Evolutionary conservation across 129 eudicot genomes (phyloP).

Genomic region (Daucus carota): DH1_v3.0 NC_030381.2:26154001-26154500

Average conservation of each 20-base stretch:
- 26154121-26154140: not conserved
- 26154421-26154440: conserved; percentile 73
- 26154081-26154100: not conserved
- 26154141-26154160: conserved; percentile 38
- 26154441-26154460: conserved; percentile 67
- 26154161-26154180: conserved; percentile 80
- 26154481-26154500: conserved; percentile 76
- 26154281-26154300: not conserved
- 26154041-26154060: conserved; percentile 87
- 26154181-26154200: conserved; percentile 67
- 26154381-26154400: conserved; percentile 53
- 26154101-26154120: not conserved
- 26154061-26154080: conserved; percentile 30
- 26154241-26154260: conserved; percentile 66
- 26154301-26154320: not conserved
- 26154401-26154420: conserved; percentile 78
- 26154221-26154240: conserved; percentile 88
- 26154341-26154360: conserved; percentile 35
- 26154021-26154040: conserved; percentile 75
- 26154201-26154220: conserved; percentile 65
- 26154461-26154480: conserved; percentile 76
- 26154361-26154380: conserved; percentile 43
- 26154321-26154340: conserved; percentile 27
- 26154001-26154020: conserved; percentile 81
- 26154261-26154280: not conserved